phyloP scores from a whole-genome alignment of 2,329 filamentous ascomycete genomes.

The Hymenoscyphus infarciens region DNA sequence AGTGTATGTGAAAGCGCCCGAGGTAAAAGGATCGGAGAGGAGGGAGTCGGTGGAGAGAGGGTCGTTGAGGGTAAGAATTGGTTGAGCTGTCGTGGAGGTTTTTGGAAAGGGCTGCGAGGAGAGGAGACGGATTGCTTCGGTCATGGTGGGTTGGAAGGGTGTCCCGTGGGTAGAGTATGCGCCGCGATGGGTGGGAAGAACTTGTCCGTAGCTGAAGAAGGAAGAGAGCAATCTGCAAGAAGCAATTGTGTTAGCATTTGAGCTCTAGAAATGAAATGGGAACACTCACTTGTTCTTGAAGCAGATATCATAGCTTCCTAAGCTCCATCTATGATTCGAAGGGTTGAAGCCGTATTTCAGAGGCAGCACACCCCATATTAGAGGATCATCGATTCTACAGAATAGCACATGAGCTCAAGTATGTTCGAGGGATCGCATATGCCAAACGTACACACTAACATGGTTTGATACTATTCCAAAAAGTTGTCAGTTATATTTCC shows the following conservation, averaged over 20 bases:
- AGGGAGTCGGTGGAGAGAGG: not conserved
- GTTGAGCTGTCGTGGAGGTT: slow-evolving; percentile 19
- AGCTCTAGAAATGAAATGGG: not conserved
- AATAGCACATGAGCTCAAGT: slow-evolving; percentile 15
- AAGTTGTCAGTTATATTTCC: slow-evolving; percentile 10
- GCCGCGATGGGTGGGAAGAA: slow-evolving; percentile 80
- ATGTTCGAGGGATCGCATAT: slow-evolving; percentile 1
- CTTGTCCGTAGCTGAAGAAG: slow-evolving; percentile 89
- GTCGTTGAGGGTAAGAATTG: slow-evolving; percentile 29
- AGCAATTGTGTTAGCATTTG: slow-evolving; percentile 7
- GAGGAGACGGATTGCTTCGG: slow-evolving; percentile 79
- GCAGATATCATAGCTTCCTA: slow-evolving; percentile 94
- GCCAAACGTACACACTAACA: slow-evolving; percentile 72
- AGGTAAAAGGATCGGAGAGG: slow-evolving; percentile 49
- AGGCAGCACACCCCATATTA: slow-evolving; percentile 89
- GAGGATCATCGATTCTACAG: slow-evolving; percentile 81
- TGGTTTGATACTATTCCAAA: slow-evolving; percentile 71
- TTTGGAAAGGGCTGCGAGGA: slow-evolving; percentile 53
- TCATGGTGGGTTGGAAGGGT: slow-evolving; percentile 84
- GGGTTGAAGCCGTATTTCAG: slow-evolving; percentile 67
- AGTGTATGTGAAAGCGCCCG: slow-evolving; percentile 50
- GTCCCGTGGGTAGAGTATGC: slow-evolving; percentile 74
- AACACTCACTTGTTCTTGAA: slow-evolving; percentile 74
- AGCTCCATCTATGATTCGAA: slow-evolving; percentile 77
- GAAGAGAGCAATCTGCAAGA: slow-evolving; percentile 57